Evolutionary conservation across 2,329 filamentous ascomycete genomes (phyloP), one percentile per base, ranked within the genome.

Genomic region (Epichloe aotearoae): DNA sequence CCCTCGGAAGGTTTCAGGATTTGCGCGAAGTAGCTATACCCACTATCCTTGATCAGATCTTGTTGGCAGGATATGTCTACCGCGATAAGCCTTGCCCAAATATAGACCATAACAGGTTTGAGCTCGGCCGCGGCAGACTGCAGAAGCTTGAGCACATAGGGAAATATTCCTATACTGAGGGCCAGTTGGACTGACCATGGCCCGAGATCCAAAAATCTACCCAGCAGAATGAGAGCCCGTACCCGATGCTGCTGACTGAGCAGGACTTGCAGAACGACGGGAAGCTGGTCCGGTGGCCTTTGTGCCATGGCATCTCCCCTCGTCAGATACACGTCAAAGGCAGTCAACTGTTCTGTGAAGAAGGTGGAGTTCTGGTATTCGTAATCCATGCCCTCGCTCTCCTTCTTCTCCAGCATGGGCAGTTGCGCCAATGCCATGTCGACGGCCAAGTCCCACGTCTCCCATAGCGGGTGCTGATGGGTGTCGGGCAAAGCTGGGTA

Each of bases 171-270:
- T 54, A 98, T 98, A 66, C 90, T 96, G 15, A 98, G 76, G 15
- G 93, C 93, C 40, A 98, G 80, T 65, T 97, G 93, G n/a, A 98
- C 93, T 33, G 93, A 94, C 93, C 93, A 98, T 0, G 93, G 93
- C 0, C 93, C 93, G 39, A 97, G 78, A 61, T 98, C 93, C 19
- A 98, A 73, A 66, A 98, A 98, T 57, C 89, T 88, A 52, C 90
- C 93, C 0, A 98, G 76, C 6, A 98, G 72, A 49, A 98, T 94
- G 55, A 98, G 75, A 15, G 93, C 93, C 47, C 93, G 79, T 26
- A 98, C 80, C 58, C 93, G 77, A 65, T 98, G 93, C 53, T 95
- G 90, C 66, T 98, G 93, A 64, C 91, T 97, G 5, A 98, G 77
- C 12, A 98, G 77, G 10, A 98, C 93, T 66, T 98, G 93, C 3